Base-by-base conservation (phyloP, 345 rosid genomes). In the Dipteronia dyeriana region DNA sequence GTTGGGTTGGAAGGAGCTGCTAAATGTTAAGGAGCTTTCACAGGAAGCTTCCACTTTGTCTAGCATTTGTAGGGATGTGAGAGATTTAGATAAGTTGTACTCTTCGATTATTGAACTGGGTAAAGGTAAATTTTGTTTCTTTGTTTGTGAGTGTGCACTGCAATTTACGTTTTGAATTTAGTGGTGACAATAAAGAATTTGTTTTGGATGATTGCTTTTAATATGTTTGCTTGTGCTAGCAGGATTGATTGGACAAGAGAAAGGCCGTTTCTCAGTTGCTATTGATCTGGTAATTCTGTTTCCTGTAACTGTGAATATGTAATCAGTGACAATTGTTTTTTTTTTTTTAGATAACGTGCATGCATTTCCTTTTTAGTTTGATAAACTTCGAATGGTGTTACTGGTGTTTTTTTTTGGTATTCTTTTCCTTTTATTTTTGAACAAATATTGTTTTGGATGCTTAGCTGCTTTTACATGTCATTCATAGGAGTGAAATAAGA, bases 1-100 rank as follows among this genome's bases (percentile, higher is more conserved):
- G 83, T 85, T 88, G 26, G 97, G 94, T 51, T 96, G 98, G 99
- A 90, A 89, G 84, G 83, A 77, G 79, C 75, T 62, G 64, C 79
- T 85, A 20, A 47, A 13, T 20, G 64, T 59, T 64, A 54, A 70
- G 83, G 85, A 75, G 74, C 39, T 38, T 81, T 74, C 77, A 1
- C 16, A 6, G 68, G 87, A 84, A 83, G 69, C 79, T 79, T 83
- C 89, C 23, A 59, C 71, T 45, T 31, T 75, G 51, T 69, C 80
- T 51, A 76, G 53, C 53, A 49, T 86, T 75, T 80, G 81, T 57
- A 89, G 78, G 80, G 86, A 86, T 83, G 95, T 94, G 80, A 90
- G 85, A 76, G 88, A 94, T 79, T 73, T 85, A 77, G 90, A 86
- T 71, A 87, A 67, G 80, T 71, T 94, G 84, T 88, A 71, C 71